A percentile compares a stretch with the other conserved stretches of the same genome.
These are phyloP conservation scores for Talaromyces amestolkiae DNA, from an alignment of 2,329 filamentous ascomycete species.

Conservation along the genomic window DNA sequence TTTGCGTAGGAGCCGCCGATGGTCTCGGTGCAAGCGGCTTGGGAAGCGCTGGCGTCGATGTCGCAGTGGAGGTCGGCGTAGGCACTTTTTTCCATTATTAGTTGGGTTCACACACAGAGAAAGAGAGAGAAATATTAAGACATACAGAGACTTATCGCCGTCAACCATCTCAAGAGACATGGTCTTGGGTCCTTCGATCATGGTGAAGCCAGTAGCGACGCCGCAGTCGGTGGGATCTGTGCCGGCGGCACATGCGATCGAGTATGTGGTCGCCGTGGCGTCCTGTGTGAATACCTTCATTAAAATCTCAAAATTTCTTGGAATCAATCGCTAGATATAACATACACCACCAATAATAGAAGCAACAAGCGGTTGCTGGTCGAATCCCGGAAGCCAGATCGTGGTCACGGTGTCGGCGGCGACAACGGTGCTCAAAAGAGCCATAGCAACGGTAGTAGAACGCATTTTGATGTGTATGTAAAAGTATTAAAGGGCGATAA, in stretches of 20 bases:
- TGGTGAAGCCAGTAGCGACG: neutral
- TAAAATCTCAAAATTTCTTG: neutral
- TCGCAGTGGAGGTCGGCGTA: constrained; percentile 3
- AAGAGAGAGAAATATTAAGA: too few relatives aligned
- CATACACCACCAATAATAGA: constrained; percentile 16
- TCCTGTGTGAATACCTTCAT: constrained; percentile 2
- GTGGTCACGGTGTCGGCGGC: constrained; percentile 16
- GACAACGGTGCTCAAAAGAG: constrained; percentile 13
- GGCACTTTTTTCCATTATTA: neutral
- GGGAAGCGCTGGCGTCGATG: neutral
- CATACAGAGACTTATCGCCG: neutral
- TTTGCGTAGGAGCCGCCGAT: constrained; percentile 3
- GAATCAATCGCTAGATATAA: neutral
- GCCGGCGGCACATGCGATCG: neutral
- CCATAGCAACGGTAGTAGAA: constrained; percentile 3
- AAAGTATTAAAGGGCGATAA: neutral
- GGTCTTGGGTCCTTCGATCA: constrained; percentile 12
- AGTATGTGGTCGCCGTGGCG: constrained; percentile 13
- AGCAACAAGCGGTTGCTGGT: constrained; percentile 18
- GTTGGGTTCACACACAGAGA: too few relatives aligned
- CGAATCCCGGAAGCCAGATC: constrained; percentile 19
- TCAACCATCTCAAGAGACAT: neutral
- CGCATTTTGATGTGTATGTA: constrained; percentile 3
- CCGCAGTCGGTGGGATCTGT: constrained; percentile 15
- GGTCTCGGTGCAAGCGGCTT: constrained; percentile 8